Evolutionary conservation across 345 rosid genomes (phyloP).

Genomic region (Syzygium jambos): DNA sequence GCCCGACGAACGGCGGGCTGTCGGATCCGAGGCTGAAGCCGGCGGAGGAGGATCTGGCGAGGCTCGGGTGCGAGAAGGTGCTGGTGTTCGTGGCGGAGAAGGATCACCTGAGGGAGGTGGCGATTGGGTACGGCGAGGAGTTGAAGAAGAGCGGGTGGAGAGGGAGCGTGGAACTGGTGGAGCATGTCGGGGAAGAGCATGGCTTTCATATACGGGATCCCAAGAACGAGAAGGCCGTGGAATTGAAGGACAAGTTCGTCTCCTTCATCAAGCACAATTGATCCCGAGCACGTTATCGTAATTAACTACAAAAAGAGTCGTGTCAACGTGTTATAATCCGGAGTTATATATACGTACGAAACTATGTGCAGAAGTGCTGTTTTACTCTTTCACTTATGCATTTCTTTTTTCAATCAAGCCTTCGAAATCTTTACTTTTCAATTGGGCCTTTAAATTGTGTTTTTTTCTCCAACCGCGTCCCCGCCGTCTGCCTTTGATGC

Average conservation of each 20-base stretch:
- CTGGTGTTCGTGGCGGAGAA: constrained; percentile 32
- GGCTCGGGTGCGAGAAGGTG: constrained; percentile 20
- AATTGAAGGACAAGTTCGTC: constrained; percentile 9
- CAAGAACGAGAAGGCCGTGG: background rate
- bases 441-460: background rate
- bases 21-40: constrained; percentile 33
- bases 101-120: constrained; percentile 18
- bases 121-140: constrained; percentile 4
- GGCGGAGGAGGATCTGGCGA: constrained; percentile 11
- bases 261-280: constrained; percentile 8
- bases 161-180: constrained; percentile 5
- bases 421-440: background rate
- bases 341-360: too few species aligned
- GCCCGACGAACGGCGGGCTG: constrained; percentile 23
- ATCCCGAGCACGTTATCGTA: background rate
- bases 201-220: constrained; percentile 1
- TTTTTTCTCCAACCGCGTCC: background rate
- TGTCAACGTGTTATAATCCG: background rate
- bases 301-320: background rate
- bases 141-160: constrained; percentile 7
- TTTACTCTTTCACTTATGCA: background rate
- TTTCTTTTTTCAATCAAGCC: background rate
- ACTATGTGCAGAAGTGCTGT: background rate
- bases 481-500: background rate
- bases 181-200: constrained; percentile 2